Conservation (phyloP, 352 stramenopile genomes). For the Globisporangium barbulae region DNA sequence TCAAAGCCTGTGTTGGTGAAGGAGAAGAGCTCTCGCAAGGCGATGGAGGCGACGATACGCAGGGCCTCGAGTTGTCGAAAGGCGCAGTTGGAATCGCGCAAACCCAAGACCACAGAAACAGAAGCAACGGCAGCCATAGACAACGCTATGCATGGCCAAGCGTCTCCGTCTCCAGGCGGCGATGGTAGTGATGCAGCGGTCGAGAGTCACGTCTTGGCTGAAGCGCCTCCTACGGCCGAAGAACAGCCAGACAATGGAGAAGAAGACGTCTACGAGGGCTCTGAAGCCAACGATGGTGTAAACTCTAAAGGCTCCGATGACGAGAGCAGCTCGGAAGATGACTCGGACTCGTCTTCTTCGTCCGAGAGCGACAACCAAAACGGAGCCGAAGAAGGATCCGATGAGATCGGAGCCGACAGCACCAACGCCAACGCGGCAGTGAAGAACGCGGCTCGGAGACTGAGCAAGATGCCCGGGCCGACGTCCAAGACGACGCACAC, state of each 20-base stretch:
- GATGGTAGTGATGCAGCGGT: background rate
- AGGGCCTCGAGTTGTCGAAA: background rate
- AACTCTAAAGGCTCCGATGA: background rate
- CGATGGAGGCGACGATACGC: background rate
- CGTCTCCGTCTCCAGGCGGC: background rate
- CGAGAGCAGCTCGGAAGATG: background rate
- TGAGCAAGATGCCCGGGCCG: slow-evolving; percentile 7
- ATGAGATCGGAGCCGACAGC: background rate
- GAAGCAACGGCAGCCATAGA: slow-evolving; percentile 19
- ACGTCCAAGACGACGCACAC: slow-evolving; percentile 45
- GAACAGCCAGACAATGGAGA: background rate
- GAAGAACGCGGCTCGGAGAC: background rate
- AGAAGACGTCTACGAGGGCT: background rate
- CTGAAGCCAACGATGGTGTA: too few relatives aligned
- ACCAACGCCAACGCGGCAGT: background rate
- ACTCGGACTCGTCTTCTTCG: background rate
- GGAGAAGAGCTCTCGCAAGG: slow-evolving; percentile 11
- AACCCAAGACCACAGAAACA: slow-evolving; percentile 13
- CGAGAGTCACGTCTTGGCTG: background rate
- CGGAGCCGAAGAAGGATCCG: background rate
- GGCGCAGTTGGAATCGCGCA: slow-evolving; percentile 17
- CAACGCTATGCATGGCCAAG: background rate
- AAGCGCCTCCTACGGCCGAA: background rate
- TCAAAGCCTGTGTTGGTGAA: background rate
- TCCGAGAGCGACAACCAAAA: slow-evolving; percentile 8